Evolutionary conservation across 306 rosid genomes (phyloP), one percentile per base, ranked within the genome.

Genomic region (Corylus avellana): DNA sequence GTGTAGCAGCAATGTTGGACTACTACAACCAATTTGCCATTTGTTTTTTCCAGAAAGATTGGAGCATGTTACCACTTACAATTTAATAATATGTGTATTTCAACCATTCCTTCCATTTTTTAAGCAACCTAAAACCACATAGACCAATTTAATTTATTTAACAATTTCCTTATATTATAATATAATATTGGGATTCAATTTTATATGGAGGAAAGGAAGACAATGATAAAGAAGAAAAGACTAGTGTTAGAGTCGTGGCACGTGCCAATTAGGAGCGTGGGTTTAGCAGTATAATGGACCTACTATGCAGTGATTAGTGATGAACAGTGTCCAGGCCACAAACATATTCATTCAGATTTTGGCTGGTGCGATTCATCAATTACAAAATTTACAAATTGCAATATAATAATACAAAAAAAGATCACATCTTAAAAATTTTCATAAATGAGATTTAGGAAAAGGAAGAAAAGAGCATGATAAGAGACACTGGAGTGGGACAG

Each of bases 401-500:
- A 18, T 75, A 84, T 73, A 75, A 11, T 58, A 44, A 47, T 56
- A 22, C 37, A 17, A 51, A 42, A 27, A 27, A 9, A 75, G 42
- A 3, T 9, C 56, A 8, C 20, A 17, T 64, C 37, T 78, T 42
- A 35, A 54, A 61, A 2, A 9, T 20, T 11, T 61, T 20, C n/a
- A 8, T 51, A 75, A 76, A 57, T 11, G 29, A 69, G 12, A 25
- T 61, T 57, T 74, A 3, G 5, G 0, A 1, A 42, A 51, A 73
- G 37, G 18, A 49, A 73, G 11, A 71, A 42, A 82, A 78, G 70
- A 14, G 81, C 53, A 71, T 83, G 85, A 86, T 77, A 81, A 74
- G 80, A 80, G 84, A 73, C 79, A 84, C 77, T 84, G 87, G 86
- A 81, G 81, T 85, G 87, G 88, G 89, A 82, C 92, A 84, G 75